Evolutionary conservation across 106 monocot species (phyloP).

Genomic region (Narthecium ossifragum): DNA sequence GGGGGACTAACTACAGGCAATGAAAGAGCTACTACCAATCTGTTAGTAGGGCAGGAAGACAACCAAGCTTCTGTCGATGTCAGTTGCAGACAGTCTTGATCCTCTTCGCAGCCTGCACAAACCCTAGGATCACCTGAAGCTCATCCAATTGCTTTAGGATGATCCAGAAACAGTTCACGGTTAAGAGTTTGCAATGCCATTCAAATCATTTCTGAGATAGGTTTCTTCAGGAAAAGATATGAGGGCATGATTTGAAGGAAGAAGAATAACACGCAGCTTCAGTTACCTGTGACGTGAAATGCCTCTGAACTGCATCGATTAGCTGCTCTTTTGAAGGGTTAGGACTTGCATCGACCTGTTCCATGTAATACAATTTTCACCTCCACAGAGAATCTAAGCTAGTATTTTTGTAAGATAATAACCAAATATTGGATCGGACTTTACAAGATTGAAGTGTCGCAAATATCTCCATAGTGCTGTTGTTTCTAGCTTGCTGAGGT

Average conservation of each 20-base stretch:
- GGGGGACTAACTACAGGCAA: background rate
- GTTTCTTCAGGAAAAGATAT: background rate
- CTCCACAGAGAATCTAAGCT: too few species aligned
- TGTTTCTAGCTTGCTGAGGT: constrained; percentile 77
- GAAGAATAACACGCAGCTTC: background rate
- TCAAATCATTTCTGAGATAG: background rate
- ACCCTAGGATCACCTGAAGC: constrained; percentile 60
- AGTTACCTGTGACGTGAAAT: constrained; percentile 71
- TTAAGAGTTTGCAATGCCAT: background rate
- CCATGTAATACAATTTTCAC: too few species aligned
- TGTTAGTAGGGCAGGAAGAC: background rate
- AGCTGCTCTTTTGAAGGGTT: constrained; percentile 88
- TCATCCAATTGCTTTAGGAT: constrained; percentile 63
- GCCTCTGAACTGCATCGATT: constrained; percentile 71
- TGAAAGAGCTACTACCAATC: background rate
- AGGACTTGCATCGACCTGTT: constrained; percentile 42
- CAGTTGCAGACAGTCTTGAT: constrained; percentile 47
- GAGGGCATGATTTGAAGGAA: background rate
- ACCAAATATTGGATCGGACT: too few species aligned
- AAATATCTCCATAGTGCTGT: constrained; percentile 70
- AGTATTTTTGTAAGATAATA: too few species aligned
- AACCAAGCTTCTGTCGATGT: background rate
- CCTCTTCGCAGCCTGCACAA: constrained; percentile 56
- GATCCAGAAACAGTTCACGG: constrained; percentile 1
- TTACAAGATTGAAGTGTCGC: constrained; percentile 77